Percentiles rank a stretch among this genome's conserved stretches.
Conservation (phyloP, 371 early-diverging fungal species). For the Mortierella sp. region DNA sequence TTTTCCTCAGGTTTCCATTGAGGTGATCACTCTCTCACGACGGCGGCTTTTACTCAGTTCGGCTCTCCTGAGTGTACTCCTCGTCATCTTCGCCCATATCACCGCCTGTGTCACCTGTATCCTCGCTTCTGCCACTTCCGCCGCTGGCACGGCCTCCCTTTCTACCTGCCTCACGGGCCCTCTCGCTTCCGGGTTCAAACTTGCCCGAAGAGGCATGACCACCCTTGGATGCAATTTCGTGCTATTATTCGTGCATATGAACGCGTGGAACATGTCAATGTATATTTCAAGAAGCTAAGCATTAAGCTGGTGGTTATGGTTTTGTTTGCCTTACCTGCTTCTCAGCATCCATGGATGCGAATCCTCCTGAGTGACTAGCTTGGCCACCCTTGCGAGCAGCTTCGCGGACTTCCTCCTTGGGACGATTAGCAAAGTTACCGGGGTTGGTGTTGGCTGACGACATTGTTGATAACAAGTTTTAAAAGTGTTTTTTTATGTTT, state of each 20-base stretch:
- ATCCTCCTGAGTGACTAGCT: constrained; percentile 32
- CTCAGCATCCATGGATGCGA: constrained; percentile 32
- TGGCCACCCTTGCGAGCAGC: constrained; percentile 39
- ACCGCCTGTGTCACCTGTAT: no score
- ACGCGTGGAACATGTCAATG: background rate
- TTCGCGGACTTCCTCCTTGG: constrained; percentile 42
- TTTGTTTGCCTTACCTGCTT: constrained; percentile 47
- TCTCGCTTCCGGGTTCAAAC: constrained; percentile 18
- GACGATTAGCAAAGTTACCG: constrained; percentile 54
- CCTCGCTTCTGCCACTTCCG: background rate
- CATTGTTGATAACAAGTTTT: no score
- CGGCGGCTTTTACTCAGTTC: background rate
- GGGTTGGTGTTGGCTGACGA: constrained; percentile 26
- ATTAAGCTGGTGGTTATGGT: no score
- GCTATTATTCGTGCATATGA: constrained; percentile 2
- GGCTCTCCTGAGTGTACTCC: no score
- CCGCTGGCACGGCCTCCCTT: constrained; percentile 17
- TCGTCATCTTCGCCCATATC: no score
- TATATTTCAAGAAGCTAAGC: no score
- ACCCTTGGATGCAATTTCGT: constrained; percentile 18
- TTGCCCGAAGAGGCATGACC: constrained; percentile 11
- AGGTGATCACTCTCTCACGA: no score
- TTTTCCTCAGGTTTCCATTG: no score
- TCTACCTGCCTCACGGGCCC: constrained; percentile 18
- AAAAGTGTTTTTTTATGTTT: no score